Conservation (phyloP, 768 basidiomycete genomes). For the Trametes cingulata region DNA sequence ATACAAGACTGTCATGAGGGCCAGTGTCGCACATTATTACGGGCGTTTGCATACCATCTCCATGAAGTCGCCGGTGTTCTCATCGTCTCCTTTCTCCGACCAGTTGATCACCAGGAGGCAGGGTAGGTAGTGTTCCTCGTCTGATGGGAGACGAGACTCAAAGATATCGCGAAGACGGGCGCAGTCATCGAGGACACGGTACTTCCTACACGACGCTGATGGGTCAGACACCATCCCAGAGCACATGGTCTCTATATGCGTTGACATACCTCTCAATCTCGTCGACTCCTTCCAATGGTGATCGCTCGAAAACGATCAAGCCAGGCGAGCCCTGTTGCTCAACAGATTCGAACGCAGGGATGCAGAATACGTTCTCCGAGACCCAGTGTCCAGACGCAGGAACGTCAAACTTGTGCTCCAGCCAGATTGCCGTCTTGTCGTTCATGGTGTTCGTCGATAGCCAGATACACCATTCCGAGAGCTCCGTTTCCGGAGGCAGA, state of each 20-base stretch:
- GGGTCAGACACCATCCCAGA: not conserved
- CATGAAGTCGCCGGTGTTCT: constrained; percentile 48
- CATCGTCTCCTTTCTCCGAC: constrained; percentile 43
- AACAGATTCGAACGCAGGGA: constrained; percentile 44
- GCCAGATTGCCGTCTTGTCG: constrained; percentile 79
- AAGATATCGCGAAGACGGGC: constrained; percentile 67
- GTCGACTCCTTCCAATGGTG: constrained; percentile 57
- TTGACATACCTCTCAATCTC: constrained; percentile 62
- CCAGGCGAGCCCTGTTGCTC: constrained; percentile 52
- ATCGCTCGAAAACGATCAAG: constrained; percentile 74
- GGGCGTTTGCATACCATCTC: constrained; percentile 53
- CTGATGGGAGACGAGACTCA: constrained; percentile 43
- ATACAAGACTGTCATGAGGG: not conserved
- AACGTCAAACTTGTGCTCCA: constrained; percentile 74
- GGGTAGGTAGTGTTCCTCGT: constrained; percentile 60
- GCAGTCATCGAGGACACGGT: constrained; percentile 71
- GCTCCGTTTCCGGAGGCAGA: constrained; percentile 24
- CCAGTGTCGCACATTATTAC: not conserved
- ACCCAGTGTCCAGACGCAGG: constrained; percentile 65
- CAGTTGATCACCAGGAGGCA: constrained; percentile 63
- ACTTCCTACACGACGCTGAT: constrained; percentile 50
- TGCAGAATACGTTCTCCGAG: constrained; percentile 59
- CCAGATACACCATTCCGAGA: constrained; percentile 64
- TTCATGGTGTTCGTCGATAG: constrained; percentile 72
- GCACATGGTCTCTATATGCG: not conserved